Evolutionary conservation across 441 rosid genomes (phyloP).

Genomic region (Croton laevigatus): DNA sequence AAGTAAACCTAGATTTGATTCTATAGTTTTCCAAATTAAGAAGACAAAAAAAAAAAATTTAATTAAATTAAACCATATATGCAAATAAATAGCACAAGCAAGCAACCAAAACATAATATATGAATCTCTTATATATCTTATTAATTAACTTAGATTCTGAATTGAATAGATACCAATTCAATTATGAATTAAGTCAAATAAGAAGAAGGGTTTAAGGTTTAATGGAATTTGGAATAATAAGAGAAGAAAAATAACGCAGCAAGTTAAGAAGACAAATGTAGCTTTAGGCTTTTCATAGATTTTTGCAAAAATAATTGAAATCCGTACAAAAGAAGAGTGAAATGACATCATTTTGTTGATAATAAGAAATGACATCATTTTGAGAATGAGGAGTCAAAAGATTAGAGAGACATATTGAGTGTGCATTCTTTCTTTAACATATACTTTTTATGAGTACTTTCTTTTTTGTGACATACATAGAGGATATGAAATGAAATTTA

Average conservation of each 20-base stretch:
- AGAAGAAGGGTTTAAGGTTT: not conserved
- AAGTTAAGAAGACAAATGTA: conserved; percentile 12
- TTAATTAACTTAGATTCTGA: too few relatives aligned
- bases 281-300: conserved; percentile 22
- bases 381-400: conserved; percentile 44
- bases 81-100: too few relatives aligned
- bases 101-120: too few relatives aligned
- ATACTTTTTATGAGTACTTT: too few relatives aligned
- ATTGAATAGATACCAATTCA: too few relatives aligned
- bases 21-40: too few relatives aligned
- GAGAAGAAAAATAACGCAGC: not conserved
- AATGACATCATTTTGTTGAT: conserved; percentile 10
- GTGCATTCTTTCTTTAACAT: conserved; percentile 24
- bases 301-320: conserved; percentile 9
- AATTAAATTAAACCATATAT: too few relatives aligned
- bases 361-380: conserved; percentile 21
- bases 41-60: too few relatives aligned
- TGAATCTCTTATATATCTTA: too few relatives aligned
- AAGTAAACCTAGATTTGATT: too few relatives aligned
- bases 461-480: conserved; percentile 22
- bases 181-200: too few relatives aligned
- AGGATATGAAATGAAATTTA: conserved; percentile 16
- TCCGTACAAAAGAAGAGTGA: conserved; percentile 9
- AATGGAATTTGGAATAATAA: not conserved
- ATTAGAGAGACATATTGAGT: conserved; percentile 37